Evolutionary conservation across 2,329 filamentous ascomycete species (phyloP).

Genomic region (Colletotrichum echinochloae): DNA sequence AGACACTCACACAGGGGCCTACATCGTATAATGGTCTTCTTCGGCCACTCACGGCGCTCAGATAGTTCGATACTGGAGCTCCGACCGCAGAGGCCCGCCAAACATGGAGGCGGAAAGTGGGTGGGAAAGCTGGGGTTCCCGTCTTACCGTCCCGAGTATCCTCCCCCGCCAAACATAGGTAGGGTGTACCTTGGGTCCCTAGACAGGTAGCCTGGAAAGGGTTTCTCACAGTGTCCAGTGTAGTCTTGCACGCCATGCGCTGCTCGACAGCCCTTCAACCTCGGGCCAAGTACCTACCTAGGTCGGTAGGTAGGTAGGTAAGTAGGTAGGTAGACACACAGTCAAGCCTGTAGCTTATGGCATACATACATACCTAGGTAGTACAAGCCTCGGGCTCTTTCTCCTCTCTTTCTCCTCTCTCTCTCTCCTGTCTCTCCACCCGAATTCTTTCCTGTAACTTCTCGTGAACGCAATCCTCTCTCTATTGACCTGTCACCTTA

Average conservation of each 20-base stretch:
- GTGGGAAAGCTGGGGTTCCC: conserved; percentile 33
- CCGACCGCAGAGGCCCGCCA: conserved; percentile 1
- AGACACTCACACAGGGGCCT: no score
- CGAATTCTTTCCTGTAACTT: conserved; percentile 13
- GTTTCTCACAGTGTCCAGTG: not conserved
- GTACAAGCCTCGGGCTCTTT: conserved; percentile 3
- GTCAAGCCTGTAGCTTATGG: not conserved
- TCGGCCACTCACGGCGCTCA: conserved; percentile 14
- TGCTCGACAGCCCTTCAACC: conserved; percentile 23
- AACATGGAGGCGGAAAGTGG: conserved; percentile 39
- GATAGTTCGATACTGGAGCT: conserved; percentile 3
- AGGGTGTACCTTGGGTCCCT: no score
- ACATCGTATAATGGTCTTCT: no score
- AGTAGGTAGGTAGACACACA: not conserved
- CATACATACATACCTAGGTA: no score
- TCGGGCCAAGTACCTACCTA: conserved; percentile 17
- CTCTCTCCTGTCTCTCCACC: not conserved
- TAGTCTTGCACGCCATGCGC: not conserved
- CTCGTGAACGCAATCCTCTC: not conserved
- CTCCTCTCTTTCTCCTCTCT: conserved; percentile 18
- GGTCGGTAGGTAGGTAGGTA: not conserved
- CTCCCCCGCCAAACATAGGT: not conserved
- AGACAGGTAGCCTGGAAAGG: not conserved
- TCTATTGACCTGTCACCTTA: not conserved
- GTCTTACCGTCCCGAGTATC: conserved; percentile 9